Evolutionary conservation across 2,329 filamentous ascomycete species (phyloP).

Genomic region (Chaetoscypha palmicola): DNA sequence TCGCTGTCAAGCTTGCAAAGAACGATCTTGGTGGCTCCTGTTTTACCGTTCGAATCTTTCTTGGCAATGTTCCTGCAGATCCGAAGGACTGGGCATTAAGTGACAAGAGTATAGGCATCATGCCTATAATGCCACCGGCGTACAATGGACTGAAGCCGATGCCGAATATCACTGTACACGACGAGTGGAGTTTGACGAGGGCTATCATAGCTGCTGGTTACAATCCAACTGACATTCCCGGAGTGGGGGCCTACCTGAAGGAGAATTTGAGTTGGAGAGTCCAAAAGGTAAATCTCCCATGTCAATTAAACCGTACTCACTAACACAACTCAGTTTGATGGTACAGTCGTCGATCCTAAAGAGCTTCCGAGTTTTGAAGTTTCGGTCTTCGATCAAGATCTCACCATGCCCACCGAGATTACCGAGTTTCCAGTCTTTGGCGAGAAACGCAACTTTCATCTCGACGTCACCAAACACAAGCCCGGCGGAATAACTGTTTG

Average conservation of each 20-base stretch:
- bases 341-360: constrained; percentile 12
- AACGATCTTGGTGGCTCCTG: constrained; percentile 21
- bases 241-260: constrained; percentile 17
- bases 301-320: neutral
- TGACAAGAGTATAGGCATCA: constrained; percentile 14
- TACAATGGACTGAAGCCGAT: constrained; percentile 3
- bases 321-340: constrained; percentile 15
- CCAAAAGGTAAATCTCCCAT: constrained; percentile 20
- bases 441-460: constrained; percentile 19
- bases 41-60: constrained; percentile 23
- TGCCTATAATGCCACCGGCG: constrained; percentile 22
- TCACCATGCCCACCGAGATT: constrained; percentile 13
- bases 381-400: constrained; percentile 18
- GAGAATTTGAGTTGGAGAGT: constrained; percentile 23
- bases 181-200: constrained; percentile 18
- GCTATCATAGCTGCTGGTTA: constrained; percentile 8
- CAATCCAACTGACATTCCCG: constrained; percentile 10
- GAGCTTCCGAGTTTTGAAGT: constrained; percentile 16
- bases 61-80: constrained; percentile 20
- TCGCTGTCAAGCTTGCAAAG: constrained; percentile 20
- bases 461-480: constrained; percentile 17
- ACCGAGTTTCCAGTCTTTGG: constrained; percentile 22
- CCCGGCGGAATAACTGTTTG: constrained; percentile 12
- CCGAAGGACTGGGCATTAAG: constrained; percentile 17
- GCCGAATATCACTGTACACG: constrained; percentile 15